phyloP scores from a whole-genome alignment of 176 grass and related monocot species.

The Musa acuminata region DNA sequence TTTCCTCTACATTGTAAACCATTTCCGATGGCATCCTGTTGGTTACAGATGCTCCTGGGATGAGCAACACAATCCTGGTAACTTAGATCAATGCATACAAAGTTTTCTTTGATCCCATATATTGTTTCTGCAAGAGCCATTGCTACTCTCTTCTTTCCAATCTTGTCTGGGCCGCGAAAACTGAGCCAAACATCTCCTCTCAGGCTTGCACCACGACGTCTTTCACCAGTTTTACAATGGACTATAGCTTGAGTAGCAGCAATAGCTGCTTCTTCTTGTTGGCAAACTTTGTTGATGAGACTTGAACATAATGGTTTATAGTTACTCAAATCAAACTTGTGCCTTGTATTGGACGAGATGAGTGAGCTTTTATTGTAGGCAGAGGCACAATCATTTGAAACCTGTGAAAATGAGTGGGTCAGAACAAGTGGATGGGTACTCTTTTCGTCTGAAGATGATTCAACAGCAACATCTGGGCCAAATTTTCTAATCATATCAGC shows the following conservation, averaged over 20 bases:
- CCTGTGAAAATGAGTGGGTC: neutral
- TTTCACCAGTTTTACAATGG: constrained; percentile 28
- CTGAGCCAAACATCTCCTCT: constrained; percentile 74
- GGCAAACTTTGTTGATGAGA: constrained; percentile 62
- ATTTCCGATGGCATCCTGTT: neutral
- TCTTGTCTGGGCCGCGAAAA: constrained; percentile 61
- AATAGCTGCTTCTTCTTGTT: constrained; percentile 79
- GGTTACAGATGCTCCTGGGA: neutral
- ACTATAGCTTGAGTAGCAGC: constrained; percentile 44
- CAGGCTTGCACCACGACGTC: constrained; percentile 26
- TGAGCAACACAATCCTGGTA: constrained; percentile 27
- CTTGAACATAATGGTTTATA: constrained; percentile 50
- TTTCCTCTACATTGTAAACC: constrained; percentile 53
- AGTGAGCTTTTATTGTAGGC: neutral
- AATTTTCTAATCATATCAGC: constrained; percentile 35
- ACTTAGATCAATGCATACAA: constrained; percentile 65
- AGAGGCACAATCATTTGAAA: neutral
- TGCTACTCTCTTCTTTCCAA: constrained; percentile 53
- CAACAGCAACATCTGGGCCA: constrained; percentile 15
- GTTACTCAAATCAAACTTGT: constrained; percentile 42
- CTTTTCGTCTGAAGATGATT: constrained; percentile 25
- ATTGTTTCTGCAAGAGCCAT: constrained; percentile 62
- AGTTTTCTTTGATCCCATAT: constrained; percentile 39
- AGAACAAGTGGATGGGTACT: neutral
- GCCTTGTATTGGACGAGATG: neutral